phyloP scores from a whole-genome alignment of 2,329 filamentous ascomycete genomes.

The Venturia carpophila region DNA sequence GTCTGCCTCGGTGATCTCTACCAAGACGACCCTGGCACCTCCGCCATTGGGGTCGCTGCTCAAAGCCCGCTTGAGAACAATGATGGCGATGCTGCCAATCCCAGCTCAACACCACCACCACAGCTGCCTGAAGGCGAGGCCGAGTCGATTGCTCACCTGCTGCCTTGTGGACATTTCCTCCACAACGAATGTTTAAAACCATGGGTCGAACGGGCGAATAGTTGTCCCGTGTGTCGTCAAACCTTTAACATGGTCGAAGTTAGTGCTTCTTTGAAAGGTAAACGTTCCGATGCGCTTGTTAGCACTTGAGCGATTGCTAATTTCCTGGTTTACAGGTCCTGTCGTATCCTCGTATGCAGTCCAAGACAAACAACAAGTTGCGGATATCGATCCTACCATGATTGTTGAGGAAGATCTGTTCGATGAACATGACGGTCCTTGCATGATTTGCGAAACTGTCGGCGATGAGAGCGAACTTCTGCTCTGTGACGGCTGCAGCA shows the following conservation, averaged over 20 bases:
- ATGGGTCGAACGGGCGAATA: constrained; percentile 96
- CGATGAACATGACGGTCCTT: constrained; percentile 52
- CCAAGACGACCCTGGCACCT: constrained; percentile 15
- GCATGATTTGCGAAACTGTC: constrained; percentile 72
- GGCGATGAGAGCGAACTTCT: constrained; percentile 80
- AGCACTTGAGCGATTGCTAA: neutral
- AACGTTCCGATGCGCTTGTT: constrained; percentile 29
- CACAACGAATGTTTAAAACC: constrained; percentile 88
- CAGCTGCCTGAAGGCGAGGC: constrained; percentile 36
- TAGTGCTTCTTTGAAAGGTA: constrained; percentile 71
- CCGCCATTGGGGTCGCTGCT: constrained; percentile 4
- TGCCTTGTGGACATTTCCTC: constrained; percentile 81
- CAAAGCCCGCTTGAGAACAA: constrained; percentile 24
- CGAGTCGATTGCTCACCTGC: constrained; percentile 51
- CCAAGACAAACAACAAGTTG: constrained; percentile 79
- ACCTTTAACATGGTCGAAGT: constrained; percentile 87
- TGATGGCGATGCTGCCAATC: constrained; percentile 25
- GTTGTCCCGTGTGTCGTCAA: constrained; percentile 92
- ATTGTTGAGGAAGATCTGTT: constrained; percentile 53
- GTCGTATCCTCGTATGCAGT: constrained; percentile 56
- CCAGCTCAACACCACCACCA: constrained; percentile 20
- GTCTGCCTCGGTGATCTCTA: constrained; percentile 63
- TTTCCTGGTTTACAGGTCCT: constrained; percentile 37
- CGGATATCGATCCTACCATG: constrained; percentile 77
- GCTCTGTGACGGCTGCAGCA: constrained; percentile 85